Percentiles rank a stretch among this genome's conserved stretches.
Evolutionary conservation across 2,329 filamentous ascomycete species (phyloP).

Genomic region (Leptographium lundbergii): DNA sequence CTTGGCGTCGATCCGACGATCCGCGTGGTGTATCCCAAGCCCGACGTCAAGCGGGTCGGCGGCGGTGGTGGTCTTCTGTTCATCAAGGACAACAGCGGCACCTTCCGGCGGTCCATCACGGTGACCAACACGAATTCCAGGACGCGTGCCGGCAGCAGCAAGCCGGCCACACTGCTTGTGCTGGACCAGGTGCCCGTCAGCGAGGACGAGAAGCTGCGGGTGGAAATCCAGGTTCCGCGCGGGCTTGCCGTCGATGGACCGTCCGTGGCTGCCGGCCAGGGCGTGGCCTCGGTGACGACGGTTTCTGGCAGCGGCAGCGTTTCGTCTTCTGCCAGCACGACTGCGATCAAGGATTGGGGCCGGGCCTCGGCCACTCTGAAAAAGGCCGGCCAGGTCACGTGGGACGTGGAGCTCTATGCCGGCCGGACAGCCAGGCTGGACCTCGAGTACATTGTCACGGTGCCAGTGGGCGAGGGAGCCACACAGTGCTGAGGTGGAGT

Average conservation of each 20-base stretch:
- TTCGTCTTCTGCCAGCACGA: neutral
- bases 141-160: conserved; percentile 19
- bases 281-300: neutral
- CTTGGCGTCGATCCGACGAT: conserved; percentile 50
- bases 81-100: conserved; percentile 36
- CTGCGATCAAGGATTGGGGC: conserved; percentile 35
- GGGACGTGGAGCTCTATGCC: conserved; percentile 45
- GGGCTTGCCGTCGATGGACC: conserved; percentile 30
- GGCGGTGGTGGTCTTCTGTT: conserved; percentile 34
- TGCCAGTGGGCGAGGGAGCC: conserved; percentile 35
- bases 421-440: conserved; percentile 43
- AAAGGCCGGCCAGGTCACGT: conserved; percentile 44
- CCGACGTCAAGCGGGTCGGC: conserved; percentile 37
- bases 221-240: conserved; percentile 35
- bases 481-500: conserved; percentile 13
- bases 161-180: conserved; percentile 34
- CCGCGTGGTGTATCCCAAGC: conserved; percentile 40
- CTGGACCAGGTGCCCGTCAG: conserved; percentile 50
- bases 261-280: conserved; percentile 15
- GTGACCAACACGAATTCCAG: conserved; percentile 30
- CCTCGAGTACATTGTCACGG: conserved; percentile 48
- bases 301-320: neutral
- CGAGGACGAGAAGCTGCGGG: conserved; percentile 43
- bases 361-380: conserved; percentile 38
- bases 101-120: conserved; percentile 35